These are phyloP conservation scores for Dactylellina parvicollis DNA, from an alignment of 2,329 filamentous ascomycete genomes.

Conservation along the genomic window DNA sequence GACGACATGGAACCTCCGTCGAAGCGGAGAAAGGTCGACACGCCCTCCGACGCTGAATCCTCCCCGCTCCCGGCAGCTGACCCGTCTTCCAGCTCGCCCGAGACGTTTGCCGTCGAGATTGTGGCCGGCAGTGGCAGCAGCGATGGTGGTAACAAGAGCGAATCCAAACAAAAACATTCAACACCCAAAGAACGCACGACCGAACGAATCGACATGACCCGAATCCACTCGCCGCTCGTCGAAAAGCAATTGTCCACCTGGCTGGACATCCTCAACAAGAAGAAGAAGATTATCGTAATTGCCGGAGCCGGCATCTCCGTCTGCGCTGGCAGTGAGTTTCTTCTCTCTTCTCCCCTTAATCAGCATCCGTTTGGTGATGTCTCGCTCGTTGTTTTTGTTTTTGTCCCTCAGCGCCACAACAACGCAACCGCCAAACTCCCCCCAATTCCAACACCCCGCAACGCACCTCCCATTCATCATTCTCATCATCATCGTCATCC, in stretches of 20 bases:
- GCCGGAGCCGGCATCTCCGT: conserved; percentile 97
- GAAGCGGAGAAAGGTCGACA: conserved; percentile 75
- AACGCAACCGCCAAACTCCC: conserved; percentile 23
- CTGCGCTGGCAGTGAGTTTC: conserved; percentile 82
- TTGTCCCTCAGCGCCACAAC: conserved; percentile 29
- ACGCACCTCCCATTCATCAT: conserved; percentile 20
- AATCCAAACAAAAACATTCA: conserved; percentile 33
- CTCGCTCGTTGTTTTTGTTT: conserved; percentile 46
- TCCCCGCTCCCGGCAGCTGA: background rate
- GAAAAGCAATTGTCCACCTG: conserved; percentile 74
- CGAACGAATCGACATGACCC: conserved; percentile 77
- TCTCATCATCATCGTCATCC: background rate
- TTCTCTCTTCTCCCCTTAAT: conserved; percentile 43
- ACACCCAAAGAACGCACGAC: conserved; percentile 69
- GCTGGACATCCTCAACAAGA: conserved; percentile 78
- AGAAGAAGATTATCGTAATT: conserved; percentile 96
- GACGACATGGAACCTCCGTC: conserved; percentile 74
- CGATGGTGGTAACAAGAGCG: conserved; percentile 21
- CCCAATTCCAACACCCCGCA: conserved; percentile 37
- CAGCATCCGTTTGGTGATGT: conserved; percentile 20
- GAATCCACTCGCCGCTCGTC: conserved; percentile 65
- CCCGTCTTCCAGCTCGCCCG: conserved; percentile 18
- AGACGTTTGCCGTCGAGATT: conserved; percentile 48
- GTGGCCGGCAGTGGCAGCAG: conserved; percentile 33
- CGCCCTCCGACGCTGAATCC: conserved; percentile 22